These are phyloP conservation scores for Chrysanthemum makinoi DNA, from an alignment of 129 eudicot genomes.

Conservation along the genomic window DNA sequence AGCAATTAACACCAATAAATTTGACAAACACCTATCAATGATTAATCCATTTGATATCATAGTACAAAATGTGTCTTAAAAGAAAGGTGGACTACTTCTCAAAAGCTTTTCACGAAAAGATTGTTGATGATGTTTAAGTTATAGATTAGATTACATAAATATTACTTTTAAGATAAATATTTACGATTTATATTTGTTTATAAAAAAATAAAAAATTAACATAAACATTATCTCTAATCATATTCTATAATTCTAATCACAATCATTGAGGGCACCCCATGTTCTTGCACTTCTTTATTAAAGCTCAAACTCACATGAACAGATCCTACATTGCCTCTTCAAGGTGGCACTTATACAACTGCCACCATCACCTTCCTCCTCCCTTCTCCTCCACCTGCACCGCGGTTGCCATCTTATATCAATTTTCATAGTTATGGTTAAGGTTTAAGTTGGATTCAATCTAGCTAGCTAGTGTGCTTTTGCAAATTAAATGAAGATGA, in stretches of 20 bases:
- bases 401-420: background rate
- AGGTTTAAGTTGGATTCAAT: too few species aligned
- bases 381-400: background rate
- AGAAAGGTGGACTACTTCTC: too few species aligned
- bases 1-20: too few species aligned
- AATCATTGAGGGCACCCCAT: constrained; percentile 38
- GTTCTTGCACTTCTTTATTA: constrained; percentile 38
- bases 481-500: constrained; percentile 61
- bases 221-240: constrained; percentile 49
- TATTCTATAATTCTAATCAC: constrained; percentile 25
- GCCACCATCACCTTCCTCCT: constrained; percentile 5
- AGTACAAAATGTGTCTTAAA: too few species aligned
- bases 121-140: too few species aligned
- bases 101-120: too few species aligned
- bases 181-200: background rate
- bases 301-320: constrained; percentile 38
- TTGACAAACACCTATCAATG: too few species aligned
- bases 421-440: background rate
- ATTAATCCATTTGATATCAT: too few species aligned
- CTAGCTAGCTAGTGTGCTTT: constrained; percentile 5
- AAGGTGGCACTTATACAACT: constrained; percentile 38
- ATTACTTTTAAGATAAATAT: too few species aligned
- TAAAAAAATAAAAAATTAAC: constrained; percentile 29
- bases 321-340: constrained; percentile 55
- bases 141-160: too few species aligned